phyloP scores from a whole-genome alignment of 192 early-diverging fungal genomes.

The Linnemannia elongata region DNA sequence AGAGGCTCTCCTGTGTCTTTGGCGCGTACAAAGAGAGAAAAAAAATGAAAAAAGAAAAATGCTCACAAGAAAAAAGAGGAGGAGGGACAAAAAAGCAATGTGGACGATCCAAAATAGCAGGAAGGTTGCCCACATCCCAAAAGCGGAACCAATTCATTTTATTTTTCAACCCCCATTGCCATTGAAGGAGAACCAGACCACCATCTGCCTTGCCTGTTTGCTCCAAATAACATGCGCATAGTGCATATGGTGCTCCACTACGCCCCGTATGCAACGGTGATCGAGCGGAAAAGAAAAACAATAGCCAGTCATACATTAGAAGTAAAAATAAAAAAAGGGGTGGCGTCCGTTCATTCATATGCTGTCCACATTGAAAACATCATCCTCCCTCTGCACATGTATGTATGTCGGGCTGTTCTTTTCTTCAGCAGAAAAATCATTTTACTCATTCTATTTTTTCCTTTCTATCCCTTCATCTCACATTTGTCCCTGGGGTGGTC shows the following conservation, averaged over 20 bases:
- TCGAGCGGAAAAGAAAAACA: no score
- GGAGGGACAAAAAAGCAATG: background rate
- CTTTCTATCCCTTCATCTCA: background rate
- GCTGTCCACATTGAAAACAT: no score
- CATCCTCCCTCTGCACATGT: no score
- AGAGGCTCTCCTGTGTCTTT: background rate
- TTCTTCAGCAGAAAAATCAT: no score
- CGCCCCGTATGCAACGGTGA: no score
- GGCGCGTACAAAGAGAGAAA: background rate
- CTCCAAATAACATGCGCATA: no score
- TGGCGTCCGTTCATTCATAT: no score
- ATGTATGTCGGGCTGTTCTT: no score
- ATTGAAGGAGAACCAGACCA: background rate
- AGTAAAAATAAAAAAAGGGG: no score
- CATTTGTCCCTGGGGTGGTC: background rate
- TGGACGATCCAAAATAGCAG: conserved; percentile 3
- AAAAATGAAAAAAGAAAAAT: background rate
- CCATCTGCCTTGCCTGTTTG: background rate
- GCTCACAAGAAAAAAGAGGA: background rate
- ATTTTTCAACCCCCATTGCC: background rate
- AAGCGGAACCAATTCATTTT: background rate
- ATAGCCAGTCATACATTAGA: no score
- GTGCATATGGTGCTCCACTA: no score
- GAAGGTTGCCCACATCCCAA: conserved; percentile 3
- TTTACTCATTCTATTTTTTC: background rate